phyloP scores from a whole-genome alignment of 257 asterid species.

The Echium plantagineum region DNA sequence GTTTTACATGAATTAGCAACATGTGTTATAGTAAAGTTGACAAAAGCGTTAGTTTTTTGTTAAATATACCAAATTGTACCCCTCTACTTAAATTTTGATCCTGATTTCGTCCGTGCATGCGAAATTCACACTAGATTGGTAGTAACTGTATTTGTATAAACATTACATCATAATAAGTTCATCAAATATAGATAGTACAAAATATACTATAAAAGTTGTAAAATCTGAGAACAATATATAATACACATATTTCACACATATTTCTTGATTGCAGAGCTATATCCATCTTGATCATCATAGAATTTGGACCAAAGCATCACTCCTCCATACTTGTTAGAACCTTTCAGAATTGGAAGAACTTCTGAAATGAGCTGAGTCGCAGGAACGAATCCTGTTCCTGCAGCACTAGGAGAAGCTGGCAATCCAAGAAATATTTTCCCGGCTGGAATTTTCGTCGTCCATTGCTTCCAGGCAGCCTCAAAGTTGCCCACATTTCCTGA shows the following conservation, averaged over 20 bases:
- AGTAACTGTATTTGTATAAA: too few relatives aligned
- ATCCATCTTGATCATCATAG: too few relatives aligned
- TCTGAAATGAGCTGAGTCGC: constrained; percentile 13
- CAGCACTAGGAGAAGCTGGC: constrained; percentile 21
- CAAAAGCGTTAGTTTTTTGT: too few relatives aligned
- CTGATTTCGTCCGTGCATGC: too few relatives aligned
- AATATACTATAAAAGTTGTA: neutral
- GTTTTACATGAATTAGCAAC: too few relatives aligned
- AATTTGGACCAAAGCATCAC: constrained; percentile 19
- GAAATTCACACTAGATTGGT: too few relatives aligned
- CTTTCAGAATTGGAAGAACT: constrained; percentile 11
- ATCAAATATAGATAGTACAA: too few relatives aligned
- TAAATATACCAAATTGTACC: too few relatives aligned
- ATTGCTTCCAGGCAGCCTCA: constrained; percentile 13
- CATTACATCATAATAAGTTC: too few relatives aligned
- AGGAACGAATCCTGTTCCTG: constrained; percentile 23
- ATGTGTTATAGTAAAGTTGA: too few relatives aligned
- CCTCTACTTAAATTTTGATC: too few relatives aligned
- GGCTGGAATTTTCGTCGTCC: constrained; percentile 20
- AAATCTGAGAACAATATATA: neutral
- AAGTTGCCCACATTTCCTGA: constrained; percentile 8
- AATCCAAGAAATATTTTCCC: constrained; percentile 21
- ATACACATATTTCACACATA: constrained; percentile 7
- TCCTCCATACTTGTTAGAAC: constrained; percentile 15
- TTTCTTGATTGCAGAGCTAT: constrained; percentile 15